Percentiles rank a stretch among this genome's conserved stretches.
These are phyloP conservation scores for Citrus inodora DNA, from an alignment of 345 rosid species.

Conservation along the genomic window DNA sequence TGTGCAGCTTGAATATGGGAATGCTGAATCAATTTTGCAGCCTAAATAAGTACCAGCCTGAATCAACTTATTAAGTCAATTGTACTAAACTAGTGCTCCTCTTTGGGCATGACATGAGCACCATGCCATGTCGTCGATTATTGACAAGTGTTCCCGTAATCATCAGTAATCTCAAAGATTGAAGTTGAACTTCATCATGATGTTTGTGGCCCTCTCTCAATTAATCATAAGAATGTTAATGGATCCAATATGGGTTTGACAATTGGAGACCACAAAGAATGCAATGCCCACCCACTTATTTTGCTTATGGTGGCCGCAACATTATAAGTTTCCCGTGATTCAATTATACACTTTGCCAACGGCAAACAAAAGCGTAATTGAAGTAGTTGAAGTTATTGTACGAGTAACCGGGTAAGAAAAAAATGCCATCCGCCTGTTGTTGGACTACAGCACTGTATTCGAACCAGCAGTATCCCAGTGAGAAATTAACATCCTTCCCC, in stretches of 20 bases:
- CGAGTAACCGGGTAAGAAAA: too few relatives aligned
- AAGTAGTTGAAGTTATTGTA: too few relatives aligned
- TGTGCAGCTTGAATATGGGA: too few relatives aligned
- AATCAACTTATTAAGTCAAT: not conserved
- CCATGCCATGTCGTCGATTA: not conserved
- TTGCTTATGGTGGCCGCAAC: constrained; percentile 7
- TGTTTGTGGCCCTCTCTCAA: not conserved
- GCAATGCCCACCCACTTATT: not conserved
- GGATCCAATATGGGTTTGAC: not conserved
- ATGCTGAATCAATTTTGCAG: not conserved
- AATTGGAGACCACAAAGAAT: not conserved
- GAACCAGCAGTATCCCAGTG: too few relatives aligned
- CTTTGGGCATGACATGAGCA: not conserved
- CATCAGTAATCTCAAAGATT: not conserved
- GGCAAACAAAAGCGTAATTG: too few relatives aligned
- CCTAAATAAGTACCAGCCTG: too few relatives aligned
- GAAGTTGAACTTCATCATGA: not conserved
- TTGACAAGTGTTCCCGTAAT: not conserved
- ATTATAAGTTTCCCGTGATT: not conserved
- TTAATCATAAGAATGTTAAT: not conserved
- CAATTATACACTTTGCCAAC: not conserved
- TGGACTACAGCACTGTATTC: too few relatives aligned
- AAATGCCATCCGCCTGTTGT: too few relatives aligned
- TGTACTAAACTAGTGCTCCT: not conserved
- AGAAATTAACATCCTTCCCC: too few relatives aligned